Base-by-base conservation (phyloP, 306 rosid species). In the Bauhinia variegata region DNA sequence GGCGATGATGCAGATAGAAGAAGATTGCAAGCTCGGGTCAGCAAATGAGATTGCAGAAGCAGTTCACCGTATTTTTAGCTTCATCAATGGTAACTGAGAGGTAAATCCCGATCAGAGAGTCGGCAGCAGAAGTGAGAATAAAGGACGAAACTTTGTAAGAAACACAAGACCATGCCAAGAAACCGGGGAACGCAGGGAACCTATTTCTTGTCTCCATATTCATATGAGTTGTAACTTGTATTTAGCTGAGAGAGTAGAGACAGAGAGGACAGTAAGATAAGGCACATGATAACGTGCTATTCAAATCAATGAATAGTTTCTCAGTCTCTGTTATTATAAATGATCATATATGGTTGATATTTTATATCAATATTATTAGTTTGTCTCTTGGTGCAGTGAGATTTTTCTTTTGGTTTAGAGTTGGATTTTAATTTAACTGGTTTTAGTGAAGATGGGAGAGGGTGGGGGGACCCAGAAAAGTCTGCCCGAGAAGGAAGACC, bases 31-130 rank as follows among this genome's bases (percentile, higher is more conserved):
- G 73, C 78, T 90, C 71, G 77, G 87, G 58, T 73, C 96, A 58
- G 92, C 95, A 54, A 86, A 79, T 73, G 91, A 88, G 60, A 95
- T 95, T 53, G 89, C 92, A 54, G 86, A 67, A 74, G 77, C 90
- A 43, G 97, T 91, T 71, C 82, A 85, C 71, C 83, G 79, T 51
- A 85, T 90, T 68, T 84, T 91, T 65, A 82, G 78, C 78, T 75
- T 70, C 70, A 87, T 95, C 68, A 77, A 83, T 60, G 78, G 82
- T 58, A 77, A 77, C 80, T 81, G 15, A 3, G n/a, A n/a, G 17
- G 10, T 17, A 23, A 54, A 43, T 44, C 34, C 56, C 53, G 33
- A 11, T 60, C 28, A 62, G 65, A 12, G 55, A 63, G 47, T 53
- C 37, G 10, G 59, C 48, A 36, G 68, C 16, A 33, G 14, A 7